Evolutionary conservation across 441 rosid genomes (phyloP), one percentile per base, ranked within the genome.

Genomic region (Omphalea diandra): DNA sequence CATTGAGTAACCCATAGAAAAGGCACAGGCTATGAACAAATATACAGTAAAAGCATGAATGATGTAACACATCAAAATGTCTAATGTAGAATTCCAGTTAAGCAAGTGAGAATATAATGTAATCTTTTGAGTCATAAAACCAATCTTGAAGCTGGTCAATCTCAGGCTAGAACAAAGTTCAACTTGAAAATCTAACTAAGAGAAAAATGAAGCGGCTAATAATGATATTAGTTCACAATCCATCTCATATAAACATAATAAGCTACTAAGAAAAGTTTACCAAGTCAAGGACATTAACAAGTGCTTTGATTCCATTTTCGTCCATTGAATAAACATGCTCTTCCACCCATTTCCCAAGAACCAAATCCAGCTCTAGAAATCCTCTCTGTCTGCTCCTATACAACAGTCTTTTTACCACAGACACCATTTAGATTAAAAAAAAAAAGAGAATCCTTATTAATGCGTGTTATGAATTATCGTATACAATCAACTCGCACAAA

Each of bases 341-440:
- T 71, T 86, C 91, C 60, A 94, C 99, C 97, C 99, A 92, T 75
- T 80, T 89, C 20, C 98, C 99, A 50, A 92, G 79, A 71, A 92
- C 93, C 70, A 92, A 78, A 82, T 94, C 99, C 81, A 92, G 85
- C 75, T 94, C 98, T 73, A 92, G 70, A 79, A 84, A 88, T 18
- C 98, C 99, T 80, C 99, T 80, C 75, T 94, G 99, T 74, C 78
- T 94, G 84, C 99, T 94, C 84, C 98, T 84, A 79, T 92, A 92
- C 80, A 92, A 74, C 79, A 94, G 72, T 73, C 98, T 94, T 72
- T 53, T 12, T 15, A 69, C 35, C 35, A 24, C 31, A 52, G 2
- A 50, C 10, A 65, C 66, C n/a, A 64, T 55, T n/a, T n/a, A n/a
- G n/a, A n/a, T n/a, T n/a, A n/a, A 73, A 47, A 68, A 44, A 43